Conservation (phyloP, 106 monocot species). For the Posidonia australis region DNA sequence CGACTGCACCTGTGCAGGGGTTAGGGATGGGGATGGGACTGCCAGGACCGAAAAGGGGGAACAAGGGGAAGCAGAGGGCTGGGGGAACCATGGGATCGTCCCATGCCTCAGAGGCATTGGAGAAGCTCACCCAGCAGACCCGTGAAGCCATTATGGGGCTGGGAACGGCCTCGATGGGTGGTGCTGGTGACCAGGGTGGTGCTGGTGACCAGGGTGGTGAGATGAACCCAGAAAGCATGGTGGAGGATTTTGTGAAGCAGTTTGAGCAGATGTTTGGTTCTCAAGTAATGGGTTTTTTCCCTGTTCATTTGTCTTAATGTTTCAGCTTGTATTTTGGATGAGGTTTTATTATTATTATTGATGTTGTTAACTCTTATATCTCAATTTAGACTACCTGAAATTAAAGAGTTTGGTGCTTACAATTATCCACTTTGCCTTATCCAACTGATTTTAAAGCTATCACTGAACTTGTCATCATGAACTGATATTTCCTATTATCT, state of each 20-base stretch:
- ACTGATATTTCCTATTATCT: too few relatives aligned
- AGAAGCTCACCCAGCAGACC: slow-evolving; percentile 26
- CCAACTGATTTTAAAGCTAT: too few relatives aligned
- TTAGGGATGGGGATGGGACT: slow-evolving; percentile 25
- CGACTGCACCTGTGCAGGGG: slow-evolving; percentile 8
- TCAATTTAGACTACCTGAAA: too few relatives aligned
- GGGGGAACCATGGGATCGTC: not conserved
- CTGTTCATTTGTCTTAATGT: not conserved
- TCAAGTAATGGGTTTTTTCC: slow-evolving; percentile 12
- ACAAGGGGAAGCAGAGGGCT: slow-evolving; percentile 9
- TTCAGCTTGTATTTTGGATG: not conserved
- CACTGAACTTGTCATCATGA: too few relatives aligned
- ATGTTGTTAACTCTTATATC: too few relatives aligned
- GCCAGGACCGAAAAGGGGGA: slow-evolving; percentile 6
- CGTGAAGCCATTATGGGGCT: slow-evolving; percentile 19
- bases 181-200: not conserved
- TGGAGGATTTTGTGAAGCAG: slow-evolving; percentile 27
- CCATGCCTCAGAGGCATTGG: slow-evolving; percentile 25
- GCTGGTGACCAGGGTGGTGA: slow-evolving; percentile 1
- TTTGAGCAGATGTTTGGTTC: slow-evolving; percentile 21
- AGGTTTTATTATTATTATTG: too few relatives aligned
- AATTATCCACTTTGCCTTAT: too few relatives aligned
- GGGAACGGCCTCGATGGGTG: slow-evolving; percentile 8
- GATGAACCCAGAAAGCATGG: slow-evolving; percentile 11
- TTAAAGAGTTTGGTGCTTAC: too few relatives aligned